Conservation (phyloP, 2,329 filamentous ascomycete species). For the Colletotrichum scovillei region DNA sequence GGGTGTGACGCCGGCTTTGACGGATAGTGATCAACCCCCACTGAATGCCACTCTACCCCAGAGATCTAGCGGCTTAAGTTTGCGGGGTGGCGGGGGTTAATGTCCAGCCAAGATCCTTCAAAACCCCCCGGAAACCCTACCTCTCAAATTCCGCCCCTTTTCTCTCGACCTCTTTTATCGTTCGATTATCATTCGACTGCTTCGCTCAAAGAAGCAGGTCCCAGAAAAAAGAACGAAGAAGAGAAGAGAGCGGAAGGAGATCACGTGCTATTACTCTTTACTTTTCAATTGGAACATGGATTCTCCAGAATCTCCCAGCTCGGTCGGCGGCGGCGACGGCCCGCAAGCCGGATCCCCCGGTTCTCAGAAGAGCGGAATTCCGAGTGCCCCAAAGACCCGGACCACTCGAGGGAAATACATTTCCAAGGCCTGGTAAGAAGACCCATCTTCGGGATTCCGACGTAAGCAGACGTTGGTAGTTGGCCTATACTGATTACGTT, state of each 20-base stretch:
- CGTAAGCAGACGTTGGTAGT: too few relatives aligned
- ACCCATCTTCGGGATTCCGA: background rate
- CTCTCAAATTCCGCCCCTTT: background rate
- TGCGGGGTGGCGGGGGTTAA: background rate
- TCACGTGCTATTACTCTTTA: background rate
- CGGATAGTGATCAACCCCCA: background rate
- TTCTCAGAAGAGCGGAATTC: background rate
- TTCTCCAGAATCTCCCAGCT: slow-evolving; percentile 7
- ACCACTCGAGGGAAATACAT: slow-evolving; percentile 27
- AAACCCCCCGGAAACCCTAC: background rate
- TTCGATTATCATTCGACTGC: background rate
- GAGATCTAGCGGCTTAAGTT: background rate
- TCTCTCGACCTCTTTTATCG: background rate
- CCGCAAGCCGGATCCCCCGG: background rate
- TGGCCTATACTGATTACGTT: background rate
- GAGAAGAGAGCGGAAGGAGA: background rate
- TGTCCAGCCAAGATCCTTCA: background rate
- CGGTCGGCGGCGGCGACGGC: background rate
- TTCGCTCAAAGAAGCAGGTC: background rate
- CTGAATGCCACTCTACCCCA: background rate
- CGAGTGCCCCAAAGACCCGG: slow-evolving; percentile 7
- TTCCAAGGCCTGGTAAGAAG: slow-evolving; percentile 30
- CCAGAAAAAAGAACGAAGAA: background rate
- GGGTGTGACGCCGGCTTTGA: background rate
- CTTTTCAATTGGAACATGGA: slow-evolving; percentile 2